These are phyloP conservation scores for Candida xiaguanensis DNA, from an alignment of 805 yeast species.

Conservation along the genomic window DNA sequence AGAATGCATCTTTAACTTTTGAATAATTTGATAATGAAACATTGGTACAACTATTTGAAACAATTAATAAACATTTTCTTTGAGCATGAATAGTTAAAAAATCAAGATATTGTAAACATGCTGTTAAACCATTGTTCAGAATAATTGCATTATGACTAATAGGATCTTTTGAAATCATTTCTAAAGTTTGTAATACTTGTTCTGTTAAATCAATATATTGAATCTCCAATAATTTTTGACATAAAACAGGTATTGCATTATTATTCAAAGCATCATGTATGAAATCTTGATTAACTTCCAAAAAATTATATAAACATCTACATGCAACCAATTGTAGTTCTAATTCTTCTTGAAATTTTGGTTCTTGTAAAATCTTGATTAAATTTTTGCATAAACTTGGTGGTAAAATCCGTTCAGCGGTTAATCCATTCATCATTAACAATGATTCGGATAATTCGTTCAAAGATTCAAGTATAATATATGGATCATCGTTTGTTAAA, in stretches of 20 bases:
- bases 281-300: constrained; percentile 70
- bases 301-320: constrained; percentile 74
- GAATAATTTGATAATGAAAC: constrained; percentile 43
- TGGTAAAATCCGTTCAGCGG: constrained; percentile 65
- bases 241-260: constrained; percentile 64
- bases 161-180: constrained; percentile 56
- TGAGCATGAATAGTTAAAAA: constrained; percentile 89
- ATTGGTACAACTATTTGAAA: constrained; percentile 62
- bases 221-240: constrained; percentile 65
- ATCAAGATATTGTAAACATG: constrained; percentile 73
- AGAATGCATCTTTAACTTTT: constrained; percentile 54
- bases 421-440: constrained; percentile 62
- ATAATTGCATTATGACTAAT: constrained; percentile 50
- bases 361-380: constrained; percentile 55
- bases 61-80: constrained; percentile 69
- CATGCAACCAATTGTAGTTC: constrained; percentile 84
- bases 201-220: constrained; percentile 89
- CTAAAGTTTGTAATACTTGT: constrained; percentile 77
- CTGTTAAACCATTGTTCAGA: constrained; percentile 55
- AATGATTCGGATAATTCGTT: constrained; percentile 62
- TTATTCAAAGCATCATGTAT: constrained; percentile 58
- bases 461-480: constrained; percentile 57
- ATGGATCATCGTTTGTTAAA: constrained; percentile 52
- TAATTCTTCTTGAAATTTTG: constrained; percentile 55
- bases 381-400: constrained; percentile 53